These are phyloP conservation scores for Kuraishia borneana DNA, from an alignment of 805 yeast species.

Conservation along the genomic window DNA sequence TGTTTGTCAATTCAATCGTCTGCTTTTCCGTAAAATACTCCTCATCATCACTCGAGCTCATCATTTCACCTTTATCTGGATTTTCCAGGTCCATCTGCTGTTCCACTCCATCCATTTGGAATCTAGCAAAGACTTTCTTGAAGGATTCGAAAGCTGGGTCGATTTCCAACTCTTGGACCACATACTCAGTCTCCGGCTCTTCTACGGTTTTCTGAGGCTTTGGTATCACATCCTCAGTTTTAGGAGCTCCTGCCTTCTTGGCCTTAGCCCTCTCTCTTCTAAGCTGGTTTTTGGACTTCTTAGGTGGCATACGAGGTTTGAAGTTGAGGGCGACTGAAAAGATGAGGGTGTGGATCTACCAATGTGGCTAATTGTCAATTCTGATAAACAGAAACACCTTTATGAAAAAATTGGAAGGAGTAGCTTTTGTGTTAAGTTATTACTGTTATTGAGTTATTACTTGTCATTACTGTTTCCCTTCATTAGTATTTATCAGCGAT, in stretches of 20 bases:
- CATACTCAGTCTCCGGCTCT: constrained; percentile 1
- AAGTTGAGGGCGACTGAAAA: no score
- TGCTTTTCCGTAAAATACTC: constrained; percentile 14
- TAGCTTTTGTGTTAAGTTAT: no score
- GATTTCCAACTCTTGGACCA: constrained; percentile 4
- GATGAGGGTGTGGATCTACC: no score
- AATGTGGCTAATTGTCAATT: no score
- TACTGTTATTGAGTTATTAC: no score
- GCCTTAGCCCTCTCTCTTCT: constrained; percentile 38
- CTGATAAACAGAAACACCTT: no score
- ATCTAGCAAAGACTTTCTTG: constrained; percentile 11
- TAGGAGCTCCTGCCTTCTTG: constrained; percentile 6
- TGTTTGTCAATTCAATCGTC: constrained; percentile 24
- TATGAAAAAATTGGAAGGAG: no score
- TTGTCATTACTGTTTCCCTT: no score
- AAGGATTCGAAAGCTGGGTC: constrained; percentile 8
- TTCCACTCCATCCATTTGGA: constrained; percentile 5
- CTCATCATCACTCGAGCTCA: constrained; percentile 9
- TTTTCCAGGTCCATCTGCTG: constrained; percentile 1
- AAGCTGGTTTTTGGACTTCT: constrained; percentile 41
- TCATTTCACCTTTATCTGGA: constrained; percentile 9
- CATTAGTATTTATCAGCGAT: no score
- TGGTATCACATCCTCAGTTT: not conserved
- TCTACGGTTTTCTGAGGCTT: not conserved
- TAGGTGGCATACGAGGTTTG: no score